A percentile compares a stretch with the other conserved stretches of the same genome.
Evolutionary conservation across 192 early-diverging fungal genomes (phyloP).

Genomic region (Podila epicladia): DNA sequence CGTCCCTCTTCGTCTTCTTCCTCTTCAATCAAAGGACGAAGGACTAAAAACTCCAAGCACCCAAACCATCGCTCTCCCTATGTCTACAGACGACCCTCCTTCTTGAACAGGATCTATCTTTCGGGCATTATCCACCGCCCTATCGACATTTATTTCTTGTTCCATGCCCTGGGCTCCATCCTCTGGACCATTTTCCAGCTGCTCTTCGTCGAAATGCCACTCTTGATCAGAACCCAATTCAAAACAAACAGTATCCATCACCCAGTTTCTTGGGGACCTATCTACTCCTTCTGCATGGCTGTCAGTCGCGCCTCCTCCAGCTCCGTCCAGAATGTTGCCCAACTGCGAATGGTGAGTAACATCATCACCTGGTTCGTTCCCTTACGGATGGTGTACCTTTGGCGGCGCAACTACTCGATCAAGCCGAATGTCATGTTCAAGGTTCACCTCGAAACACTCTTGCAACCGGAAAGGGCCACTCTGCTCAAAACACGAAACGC

Average conservation of each 20-base stretch:
- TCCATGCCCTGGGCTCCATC: constrained; percentile 3
- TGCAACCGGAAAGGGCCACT: constrained; percentile 23
- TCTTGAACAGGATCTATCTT: constrained; percentile 23
- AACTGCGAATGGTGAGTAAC: constrained; percentile 34
- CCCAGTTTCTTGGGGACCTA: constrained; percentile 25
- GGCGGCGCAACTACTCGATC: constrained; percentile 12
- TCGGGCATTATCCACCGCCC: constrained; percentile 25
- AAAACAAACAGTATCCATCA: constrained; percentile 17
- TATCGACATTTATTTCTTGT: constrained; percentile 15
- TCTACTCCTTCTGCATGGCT: constrained; percentile 43
- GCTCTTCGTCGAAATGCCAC: constrained; percentile 23
- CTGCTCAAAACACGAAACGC: constrained; percentile 9
- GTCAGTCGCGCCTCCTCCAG: constrained; percentile 31
- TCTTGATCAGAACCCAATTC: constrained; percentile 22
- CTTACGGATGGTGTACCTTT: constrained; percentile 21
- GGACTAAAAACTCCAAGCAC: background rate
- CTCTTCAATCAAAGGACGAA: background rate
- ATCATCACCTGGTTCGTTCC: constrained; percentile 34
- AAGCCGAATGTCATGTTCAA: constrained; percentile 17
- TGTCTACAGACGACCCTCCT: constrained; percentile 1
- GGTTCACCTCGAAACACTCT: constrained; percentile 31
- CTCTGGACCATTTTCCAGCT: constrained; percentile 6
- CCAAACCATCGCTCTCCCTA: background rate
- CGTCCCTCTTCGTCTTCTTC: background rate
- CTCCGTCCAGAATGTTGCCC: constrained; percentile 23